phyloP scores from a whole-genome alignment of 371 early-diverging fungal genomes.

The Mucor mucedo region DNA sequence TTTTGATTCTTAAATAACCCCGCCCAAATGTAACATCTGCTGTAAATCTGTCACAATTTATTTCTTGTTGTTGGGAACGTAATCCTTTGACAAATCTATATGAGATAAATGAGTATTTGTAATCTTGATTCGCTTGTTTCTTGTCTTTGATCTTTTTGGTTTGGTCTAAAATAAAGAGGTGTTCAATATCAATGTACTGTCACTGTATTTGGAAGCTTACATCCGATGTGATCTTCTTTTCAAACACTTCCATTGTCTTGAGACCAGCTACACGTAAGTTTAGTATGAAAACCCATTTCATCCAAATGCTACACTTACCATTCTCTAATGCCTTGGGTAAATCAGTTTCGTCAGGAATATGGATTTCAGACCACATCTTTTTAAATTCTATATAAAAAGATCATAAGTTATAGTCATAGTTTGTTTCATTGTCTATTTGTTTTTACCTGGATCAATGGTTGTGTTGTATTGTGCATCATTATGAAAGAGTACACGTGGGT shows the following conservation, averaged over 20 bases:
- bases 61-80: conserved; percentile 54
- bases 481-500: conserved; percentile 75
- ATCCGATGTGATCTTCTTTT: conserved; percentile 66
- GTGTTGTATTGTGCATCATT: conserved; percentile 71
- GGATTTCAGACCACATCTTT: conserved; percentile 74
- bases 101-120: conserved; percentile 87
- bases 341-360: conserved; percentile 80
- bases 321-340: conserved; percentile 68
- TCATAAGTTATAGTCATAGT: not conserved
- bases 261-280: conserved; percentile 61
- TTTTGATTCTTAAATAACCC: not conserved
- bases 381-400: conserved; percentile 61
- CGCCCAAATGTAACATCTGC: conserved; percentile 2
- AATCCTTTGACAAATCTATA: conserved; percentile 83
- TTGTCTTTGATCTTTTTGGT: conserved; percentile 65
- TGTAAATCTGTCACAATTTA: conserved; percentile 5
- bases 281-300: not conserved
- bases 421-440: not conserved
- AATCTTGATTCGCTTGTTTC: conserved; percentile 80
- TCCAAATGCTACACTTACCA: not conserved
- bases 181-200: not conserved
- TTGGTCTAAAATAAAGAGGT: conserved; percentile 41
- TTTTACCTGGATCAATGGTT: conserved; percentile 64
- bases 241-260: conserved; percentile 77
- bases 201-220: conserved; percentile 22